Evolutionary conservation across 2,329 filamentous ascomycete species (phyloP).

Genomic region (Lecanosticta acicola): DNA sequence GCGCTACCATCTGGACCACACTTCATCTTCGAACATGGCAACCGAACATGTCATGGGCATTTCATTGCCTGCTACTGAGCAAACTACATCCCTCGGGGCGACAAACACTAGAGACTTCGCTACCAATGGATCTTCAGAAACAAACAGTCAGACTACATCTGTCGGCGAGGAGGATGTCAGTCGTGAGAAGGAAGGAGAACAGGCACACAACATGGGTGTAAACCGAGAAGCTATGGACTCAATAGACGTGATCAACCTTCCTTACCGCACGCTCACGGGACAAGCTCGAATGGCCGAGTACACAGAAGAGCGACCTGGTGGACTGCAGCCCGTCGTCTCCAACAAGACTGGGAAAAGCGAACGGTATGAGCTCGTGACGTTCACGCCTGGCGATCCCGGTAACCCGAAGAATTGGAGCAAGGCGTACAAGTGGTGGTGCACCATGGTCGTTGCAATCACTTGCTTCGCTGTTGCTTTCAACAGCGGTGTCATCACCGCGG

Average conservation of each 20-base stretch:
- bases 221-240: constrained; percentile 1
- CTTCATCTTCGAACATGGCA: not conserved
- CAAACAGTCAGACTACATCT: not conserved
- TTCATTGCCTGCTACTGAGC: not conserved
- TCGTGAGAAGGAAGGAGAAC: constrained; percentile 7
- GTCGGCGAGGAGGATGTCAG: too few species aligned
- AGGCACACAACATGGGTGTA: not conserved
- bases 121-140: not conserved
- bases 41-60: constrained; percentile 1
- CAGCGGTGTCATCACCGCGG: constrained; percentile 72
- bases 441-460: constrained; percentile 68
- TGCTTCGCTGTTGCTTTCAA: constrained; percentile 46
- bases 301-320: constrained; percentile 22
- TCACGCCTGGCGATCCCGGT: constrained; percentile 50
- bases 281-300: constrained; percentile 26
- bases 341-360: constrained; percentile 29
- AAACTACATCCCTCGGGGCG: not conserved
- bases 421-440: constrained; percentile 40
- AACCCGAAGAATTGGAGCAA: constrained; percentile 31
- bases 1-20: too few species aligned
- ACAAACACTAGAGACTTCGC: not conserved
- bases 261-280: constrained; percentile 20
- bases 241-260: constrained; percentile 18
- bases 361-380: constrained; percentile 62
- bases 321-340: constrained; percentile 23